A percentile compares a stretch with the other conserved stretches of the same genome.
These are phyloP conservation scores for Aspergillus sp. DNA, from an alignment of 2,329 filamentous ascomycete species.

Conservation along the genomic window DNA sequence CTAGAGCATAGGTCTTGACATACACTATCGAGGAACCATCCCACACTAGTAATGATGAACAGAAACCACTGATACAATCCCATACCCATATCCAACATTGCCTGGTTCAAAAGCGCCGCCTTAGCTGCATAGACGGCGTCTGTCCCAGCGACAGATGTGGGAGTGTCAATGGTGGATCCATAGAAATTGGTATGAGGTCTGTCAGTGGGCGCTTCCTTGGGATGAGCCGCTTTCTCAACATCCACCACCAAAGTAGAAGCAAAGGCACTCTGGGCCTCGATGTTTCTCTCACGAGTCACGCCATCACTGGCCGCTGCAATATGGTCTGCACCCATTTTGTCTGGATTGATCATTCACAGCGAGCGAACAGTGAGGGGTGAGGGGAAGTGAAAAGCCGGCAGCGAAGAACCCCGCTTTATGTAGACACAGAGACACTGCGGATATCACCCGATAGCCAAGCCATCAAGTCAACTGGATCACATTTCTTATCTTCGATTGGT, in stretches of 20 bases:
- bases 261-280: slow-evolving; percentile 9
- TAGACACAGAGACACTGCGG: background rate
- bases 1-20: slow-evolving; percentile 2
- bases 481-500: background rate
- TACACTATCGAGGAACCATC: slow-evolving; percentile 27
- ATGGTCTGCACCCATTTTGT: background rate
- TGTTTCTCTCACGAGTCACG: slow-evolving; percentile 1
- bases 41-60: slow-evolving; percentile 22
- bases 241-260: slow-evolving; percentile 6
- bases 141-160: background rate
- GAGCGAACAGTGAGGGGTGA: background rate
- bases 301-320: background rate
- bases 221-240: background rate
- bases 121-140: slow-evolving; percentile 15
- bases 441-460: background rate
- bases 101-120: slow-evolving; percentile 20
- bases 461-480: background rate
- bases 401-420: background rate
- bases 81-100: slow-evolving; percentile 25
- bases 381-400: no score
- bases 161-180: slow-evolving; percentile 3
- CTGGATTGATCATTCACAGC: background rate
- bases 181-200: slow-evolving; percentile 5
- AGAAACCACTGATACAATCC: slow-evolving; percentile 25
- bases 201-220: background rate